These are phyloP conservation scores for Grosmannia huntii DNA, from an alignment of 2,329 filamentous ascomycete genomes.

Conservation along the genomic window DNA sequence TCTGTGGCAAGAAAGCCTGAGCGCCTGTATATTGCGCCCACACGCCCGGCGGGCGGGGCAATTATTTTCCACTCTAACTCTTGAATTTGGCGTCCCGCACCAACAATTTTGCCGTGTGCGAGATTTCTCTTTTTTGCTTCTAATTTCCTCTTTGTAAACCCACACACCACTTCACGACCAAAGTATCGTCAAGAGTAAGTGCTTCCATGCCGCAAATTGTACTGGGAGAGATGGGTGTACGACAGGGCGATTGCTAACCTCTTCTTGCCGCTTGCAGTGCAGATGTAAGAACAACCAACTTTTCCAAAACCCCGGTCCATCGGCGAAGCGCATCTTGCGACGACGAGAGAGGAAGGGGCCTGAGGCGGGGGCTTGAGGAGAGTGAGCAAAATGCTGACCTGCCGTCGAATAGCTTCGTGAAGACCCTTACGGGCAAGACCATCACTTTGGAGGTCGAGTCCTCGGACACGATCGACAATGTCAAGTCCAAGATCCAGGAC, in stretches of 20 bases:
- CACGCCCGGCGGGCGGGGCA: constrained; percentile 2
- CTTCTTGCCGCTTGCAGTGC: constrained; percentile 44
- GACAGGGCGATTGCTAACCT: constrained; percentile 12
- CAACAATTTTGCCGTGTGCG: constrained; percentile 10
- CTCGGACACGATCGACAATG: constrained; percentile 98
- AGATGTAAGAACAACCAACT: constrained; percentile 57
- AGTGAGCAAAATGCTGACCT: background rate
- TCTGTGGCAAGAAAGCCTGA: background rate
- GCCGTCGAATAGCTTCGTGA: constrained; percentile 72
- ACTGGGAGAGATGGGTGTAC: background rate
- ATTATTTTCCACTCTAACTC: constrained; percentile 7
- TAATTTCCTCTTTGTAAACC: background rate
- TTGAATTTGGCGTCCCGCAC: constrained; percentile 13
- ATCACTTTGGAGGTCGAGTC: constrained; percentile 99
- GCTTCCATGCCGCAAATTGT: background rate
- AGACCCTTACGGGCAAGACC: constrained; percentile 99
- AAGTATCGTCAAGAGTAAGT: constrained; percentile 15
- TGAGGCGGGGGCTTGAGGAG: background rate
- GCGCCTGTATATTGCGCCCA: background rate
- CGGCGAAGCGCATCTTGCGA: background rate
- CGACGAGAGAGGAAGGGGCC: background rate
- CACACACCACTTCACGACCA: constrained; percentile 10
- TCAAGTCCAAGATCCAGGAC: constrained; percentile 99
- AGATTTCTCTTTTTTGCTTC: constrained; percentile 6
- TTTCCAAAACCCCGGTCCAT: background rate